Evolutionary conservation across 2,329 filamentous ascomycete genomes (phyloP), one percentile per base, ranked within the genome.

Genomic region (Fusarium sp.): DNA sequence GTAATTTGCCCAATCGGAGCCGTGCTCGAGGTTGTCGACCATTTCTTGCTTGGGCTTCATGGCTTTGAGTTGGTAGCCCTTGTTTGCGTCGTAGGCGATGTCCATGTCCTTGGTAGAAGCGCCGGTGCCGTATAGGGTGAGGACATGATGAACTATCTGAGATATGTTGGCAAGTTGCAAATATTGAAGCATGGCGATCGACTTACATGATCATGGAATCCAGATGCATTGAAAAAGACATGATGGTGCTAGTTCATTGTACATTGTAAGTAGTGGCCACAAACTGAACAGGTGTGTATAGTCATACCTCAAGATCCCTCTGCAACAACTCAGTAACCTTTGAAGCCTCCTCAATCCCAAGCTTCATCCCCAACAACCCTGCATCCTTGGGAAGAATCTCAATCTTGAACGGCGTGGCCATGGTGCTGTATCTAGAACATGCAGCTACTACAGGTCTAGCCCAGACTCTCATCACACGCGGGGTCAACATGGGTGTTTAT

Each of bases 121-220:
- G 1, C 92, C 92, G 2, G 97, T 90, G 36, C 93, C 93, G 80
- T 92, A 97, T 33, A 97, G 85, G 18, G 91, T 91, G 13, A 97
- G 88, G 6, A 97, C 83, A 38, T 95, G 91, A 77, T 98, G 95
- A 5, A 88, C 88, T 69, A 97, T 86, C 88, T 89, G 42, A 14
- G 5, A 10, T 20, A 1, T n/a, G 54, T 73, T 25, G 74, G 69
- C 33, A n/a, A 33, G 18, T 5, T 38, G 8, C 14, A 1, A 5
- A 10, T 31, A 5, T 10, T 35, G 2, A 22, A 14, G 56, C n/a
- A 8, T 1, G 10, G 4, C 14, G 6, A 54, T 9, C 9, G 2
- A 67, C 80, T 78, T 84, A 88, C 94, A 78, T 98, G 95, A 80
- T 98, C 94, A 79, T 98, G 95, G 72, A 93, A 97, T 0, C 93